These are phyloP conservation scores for Sequoia sempervirens DNA, from an alignment of 75 land plant species.

Conservation along the genomic window DNA sequence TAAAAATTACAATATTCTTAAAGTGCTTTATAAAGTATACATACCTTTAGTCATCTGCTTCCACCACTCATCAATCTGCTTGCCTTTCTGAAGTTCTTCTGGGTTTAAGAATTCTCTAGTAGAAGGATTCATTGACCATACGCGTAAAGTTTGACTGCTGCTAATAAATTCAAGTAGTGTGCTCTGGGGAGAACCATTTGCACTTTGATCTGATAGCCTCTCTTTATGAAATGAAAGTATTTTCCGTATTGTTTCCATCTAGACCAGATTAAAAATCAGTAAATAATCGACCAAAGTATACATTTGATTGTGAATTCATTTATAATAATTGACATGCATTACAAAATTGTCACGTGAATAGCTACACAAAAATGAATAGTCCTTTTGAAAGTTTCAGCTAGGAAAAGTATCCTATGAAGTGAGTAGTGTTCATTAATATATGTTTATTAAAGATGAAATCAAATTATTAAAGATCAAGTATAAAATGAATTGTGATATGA, in stretches of 20 bases:
- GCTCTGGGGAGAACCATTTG: constrained; percentile 58
- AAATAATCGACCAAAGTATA: not conserved
- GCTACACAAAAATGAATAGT: not conserved
- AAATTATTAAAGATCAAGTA: not conserved
- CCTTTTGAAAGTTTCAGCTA: not conserved
- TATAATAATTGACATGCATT: not conserved
- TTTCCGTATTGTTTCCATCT: constrained; percentile 90
- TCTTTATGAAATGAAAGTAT: constrained; percentile 89
- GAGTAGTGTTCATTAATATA: not conserved
- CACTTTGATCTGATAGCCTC: constrained; percentile 57
- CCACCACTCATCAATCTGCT: constrained; percentile 99
- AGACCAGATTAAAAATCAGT: constrained; percentile 6
- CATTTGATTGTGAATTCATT: not conserved
- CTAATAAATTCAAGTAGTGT: constrained; percentile 88
- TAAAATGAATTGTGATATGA: not conserved
- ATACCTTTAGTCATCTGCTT: constrained; percentile 87
- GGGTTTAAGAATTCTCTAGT: constrained; percentile 71
- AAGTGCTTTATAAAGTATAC: not conserved
- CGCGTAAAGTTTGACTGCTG: constrained; percentile 86
- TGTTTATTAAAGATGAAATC: not conserved
- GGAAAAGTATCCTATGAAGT: not conserved
- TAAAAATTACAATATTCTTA: not conserved
- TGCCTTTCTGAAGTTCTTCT: constrained; percentile 96
- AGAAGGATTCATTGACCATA: constrained; percentile 84
- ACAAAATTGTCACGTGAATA: not conserved